A percentile compares a stretch with the other conserved stretches of the same genome.
Evolutionary conservation across 768 basidiomycete genomes (phyloP).

Genomic region (Gymnopilus dilepis): DNA sequence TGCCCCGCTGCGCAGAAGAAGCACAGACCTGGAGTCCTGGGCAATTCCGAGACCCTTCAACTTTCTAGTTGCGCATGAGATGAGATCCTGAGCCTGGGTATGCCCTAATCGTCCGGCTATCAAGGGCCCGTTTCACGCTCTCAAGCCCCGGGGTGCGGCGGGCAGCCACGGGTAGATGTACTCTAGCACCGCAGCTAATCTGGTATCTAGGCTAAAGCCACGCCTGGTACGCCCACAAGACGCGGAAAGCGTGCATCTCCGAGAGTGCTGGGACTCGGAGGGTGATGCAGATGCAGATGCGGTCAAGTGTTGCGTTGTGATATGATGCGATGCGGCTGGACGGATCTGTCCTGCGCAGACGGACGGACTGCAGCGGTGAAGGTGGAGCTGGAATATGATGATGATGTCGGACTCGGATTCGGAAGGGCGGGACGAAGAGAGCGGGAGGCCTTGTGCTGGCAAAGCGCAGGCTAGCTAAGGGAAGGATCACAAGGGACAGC

Average conservation of each 20-base stretch:
- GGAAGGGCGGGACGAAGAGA: constrained; percentile 10
- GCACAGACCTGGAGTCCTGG: too few species aligned
- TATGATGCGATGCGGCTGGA: constrained; percentile 1
- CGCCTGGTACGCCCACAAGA: neutral
- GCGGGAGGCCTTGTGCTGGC: constrained; percentile 1
- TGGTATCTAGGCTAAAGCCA: too few species aligned
- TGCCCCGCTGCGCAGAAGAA: too few species aligned
- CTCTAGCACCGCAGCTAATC: too few species aligned
- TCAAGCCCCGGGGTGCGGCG: neutral
- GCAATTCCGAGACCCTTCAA: too few species aligned
- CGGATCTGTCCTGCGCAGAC: neutral
- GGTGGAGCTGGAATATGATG: neutral
- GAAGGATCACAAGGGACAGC: constrained; percentile 11
- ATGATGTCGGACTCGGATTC: neutral
- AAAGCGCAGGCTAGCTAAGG: neutral
- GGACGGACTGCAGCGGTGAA: constrained; percentile 1
- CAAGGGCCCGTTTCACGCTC: neutral
- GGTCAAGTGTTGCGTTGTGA: too few species aligned
- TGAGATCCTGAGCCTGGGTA: neutral
- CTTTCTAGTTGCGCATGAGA: neutral
- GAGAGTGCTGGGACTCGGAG: neutral
- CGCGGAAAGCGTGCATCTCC: neutral
- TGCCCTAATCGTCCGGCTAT: constrained; percentile 1
- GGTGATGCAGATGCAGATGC: neutral
- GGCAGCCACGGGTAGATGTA: constrained; percentile 2